These are phyloP conservation scores for Fusarium irregulare DNA, from an alignment of 2,329 filamentous ascomycete species.

Conservation along the genomic window DNA sequence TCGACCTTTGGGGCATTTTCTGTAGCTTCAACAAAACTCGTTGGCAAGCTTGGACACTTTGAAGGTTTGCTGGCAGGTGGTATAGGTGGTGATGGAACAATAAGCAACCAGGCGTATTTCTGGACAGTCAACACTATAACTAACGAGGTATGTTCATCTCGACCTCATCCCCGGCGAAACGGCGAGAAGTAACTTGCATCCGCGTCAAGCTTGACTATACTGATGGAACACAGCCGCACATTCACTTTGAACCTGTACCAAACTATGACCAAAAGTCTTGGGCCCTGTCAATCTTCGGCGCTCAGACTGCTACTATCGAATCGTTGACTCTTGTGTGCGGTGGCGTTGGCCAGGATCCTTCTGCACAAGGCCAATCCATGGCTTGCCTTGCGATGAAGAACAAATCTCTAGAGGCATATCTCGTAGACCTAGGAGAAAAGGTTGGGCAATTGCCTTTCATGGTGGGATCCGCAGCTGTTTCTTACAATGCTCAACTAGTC, in stretches of 20 bases:
- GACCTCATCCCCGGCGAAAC: too few relatives aligned
- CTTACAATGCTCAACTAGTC: slow-evolving; percentile 63
- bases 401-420: slow-evolving; percentile 42
- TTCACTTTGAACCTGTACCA: slow-evolving; percentile 41
- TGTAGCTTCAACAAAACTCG: slow-evolving; percentile 42
- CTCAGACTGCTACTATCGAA: slow-evolving; percentile 42
- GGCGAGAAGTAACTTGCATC: background rate
- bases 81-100: slow-evolving; percentile 70
- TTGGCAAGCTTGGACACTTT: slow-evolving; percentile 49
- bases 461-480: slow-evolving; percentile 71
- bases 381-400: slow-evolving; percentile 38
- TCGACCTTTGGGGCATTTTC: slow-evolving; percentile 59
- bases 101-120: slow-evolving; percentile 71
- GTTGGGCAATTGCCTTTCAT: slow-evolving; percentile 67
- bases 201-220: background rate
- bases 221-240: slow-evolving; percentile 39
- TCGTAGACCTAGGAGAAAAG: slow-evolving; percentile 10
- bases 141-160: slow-evolving; percentile 49
- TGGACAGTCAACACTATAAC: slow-evolving; percentile 68
- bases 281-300: slow-evolving; percentile 50
- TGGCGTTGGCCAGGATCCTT: slow-evolving; percentile 47
- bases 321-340: slow-evolving; percentile 47
- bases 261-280: slow-evolving; percentile 6
- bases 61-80: slow-evolving; percentile 78
- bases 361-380: slow-evolving; percentile 47